Base-by-base conservation (phyloP, 1,284 basidiomycete genomes). In the Marasmius tenuissimus region DNA sequence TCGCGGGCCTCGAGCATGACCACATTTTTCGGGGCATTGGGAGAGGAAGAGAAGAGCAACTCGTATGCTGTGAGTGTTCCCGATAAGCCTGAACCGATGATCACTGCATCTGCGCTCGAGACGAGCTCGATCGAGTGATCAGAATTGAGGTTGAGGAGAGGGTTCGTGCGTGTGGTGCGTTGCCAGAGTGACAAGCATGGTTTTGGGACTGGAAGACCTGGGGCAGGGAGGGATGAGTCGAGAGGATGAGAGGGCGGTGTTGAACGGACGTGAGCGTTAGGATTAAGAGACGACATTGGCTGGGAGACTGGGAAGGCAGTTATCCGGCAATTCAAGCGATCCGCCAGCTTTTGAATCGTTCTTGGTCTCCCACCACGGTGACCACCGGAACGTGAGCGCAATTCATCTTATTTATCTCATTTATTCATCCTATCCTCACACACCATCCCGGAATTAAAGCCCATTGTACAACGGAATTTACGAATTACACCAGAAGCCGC, bases 121-220 rank as follows among this genome's bases (percentile, higher is more conserved):
- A 64, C 63, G 6, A 67, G 37, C 12, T 54, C 22, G 7, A 27
- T 22, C 6, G 59, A n/a, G 8, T 38, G 22, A 8, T 33, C 51
- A 7, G 54, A 56, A 22, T 56, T 56, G 34, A 37, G 57, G 35
- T 58, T 58, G 22, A 59, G 27, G 11, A 64, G 47, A 22, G 60
- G 57, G 47, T 37, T 59, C 33, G 64, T 18, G 4, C 63, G 63
- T 12, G 63, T 64, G 1, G 59, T 59, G 11, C 65, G 63, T 40
- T 66, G 65, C 65, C 65, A 66, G 47, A 66, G 58, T 1, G 65
- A 66, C 18, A 64, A 61, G 47, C 65, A 66, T 4, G 65, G 65
- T 33, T 62, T 61, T 10, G 58, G 39, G 18, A 59, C 53, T 10
- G 65, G 65, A 49, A 66, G 61, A 47, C 65, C 65, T 10, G 63